Evolutionary conservation across 2,329 filamentous ascomycete genomes (phyloP).

Genomic region (Apiospora arundinis): DNA sequence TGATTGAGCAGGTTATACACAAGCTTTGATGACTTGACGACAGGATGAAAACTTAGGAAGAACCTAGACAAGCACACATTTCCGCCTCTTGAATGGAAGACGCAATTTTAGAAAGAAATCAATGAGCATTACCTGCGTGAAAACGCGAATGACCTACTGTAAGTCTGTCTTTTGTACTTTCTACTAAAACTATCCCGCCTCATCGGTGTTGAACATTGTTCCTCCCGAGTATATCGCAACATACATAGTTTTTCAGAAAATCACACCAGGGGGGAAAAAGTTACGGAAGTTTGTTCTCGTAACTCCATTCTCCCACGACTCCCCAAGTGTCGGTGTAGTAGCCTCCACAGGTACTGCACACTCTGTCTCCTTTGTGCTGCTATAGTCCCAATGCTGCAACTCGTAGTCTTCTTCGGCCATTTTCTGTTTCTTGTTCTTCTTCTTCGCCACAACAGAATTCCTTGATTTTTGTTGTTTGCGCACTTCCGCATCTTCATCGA

Average conservation of each 20-base stretch:
- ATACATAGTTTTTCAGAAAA: not conserved
- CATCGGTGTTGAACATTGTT: not conserved
- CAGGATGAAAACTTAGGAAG: not conserved
- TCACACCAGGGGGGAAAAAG: not conserved
- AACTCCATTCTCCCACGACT: not conserved
- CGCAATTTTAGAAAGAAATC: not conserved
- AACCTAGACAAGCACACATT: not conserved
- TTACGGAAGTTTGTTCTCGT: not conserved
- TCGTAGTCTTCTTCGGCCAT: not conserved
- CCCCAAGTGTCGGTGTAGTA: not conserved
- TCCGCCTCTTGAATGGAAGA: not conserved
- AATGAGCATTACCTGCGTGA: not conserved
- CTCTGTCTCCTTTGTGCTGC: not conserved
- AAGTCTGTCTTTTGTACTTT: not conserved
- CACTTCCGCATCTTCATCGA: not conserved
- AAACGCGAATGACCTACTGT: not conserved
- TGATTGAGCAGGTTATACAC: not conserved
- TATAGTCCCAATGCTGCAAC: not conserved
- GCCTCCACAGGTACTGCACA: not conserved
- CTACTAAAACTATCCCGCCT: not conserved
- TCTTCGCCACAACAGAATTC: not conserved
- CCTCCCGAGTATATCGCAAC: not conserved
- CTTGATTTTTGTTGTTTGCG: not conserved
- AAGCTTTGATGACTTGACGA: not conserved
- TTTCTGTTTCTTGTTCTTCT: not conserved